phyloP scores from a whole-genome alignment of 2,329 filamentous ascomycete species.

The Penicillium polonicum region DNA sequence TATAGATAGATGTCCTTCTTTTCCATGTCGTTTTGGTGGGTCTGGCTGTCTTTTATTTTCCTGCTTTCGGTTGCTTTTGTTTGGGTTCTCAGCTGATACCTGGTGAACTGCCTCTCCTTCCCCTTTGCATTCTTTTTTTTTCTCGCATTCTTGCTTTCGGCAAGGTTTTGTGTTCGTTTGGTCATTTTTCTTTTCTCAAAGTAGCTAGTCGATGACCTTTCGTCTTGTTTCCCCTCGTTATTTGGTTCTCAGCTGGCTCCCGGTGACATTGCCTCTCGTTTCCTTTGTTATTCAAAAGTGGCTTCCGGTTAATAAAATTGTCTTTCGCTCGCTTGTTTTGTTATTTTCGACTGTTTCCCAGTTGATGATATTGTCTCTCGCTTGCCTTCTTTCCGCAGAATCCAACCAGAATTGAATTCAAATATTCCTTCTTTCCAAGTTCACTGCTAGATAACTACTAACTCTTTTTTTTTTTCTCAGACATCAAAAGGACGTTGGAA shows the following conservation, averaged over 20 bases:
- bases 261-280: not conserved
- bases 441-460: not conserved
- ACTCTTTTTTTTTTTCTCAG: not conserved
- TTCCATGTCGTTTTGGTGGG: not conserved
- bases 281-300: not conserved
- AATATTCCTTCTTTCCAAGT: not conserved
- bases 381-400: not conserved
- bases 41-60: not conserved
- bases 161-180: not conserved
- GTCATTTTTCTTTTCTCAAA: not conserved
- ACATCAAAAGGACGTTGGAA: not conserved
- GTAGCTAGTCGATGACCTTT: not conserved
- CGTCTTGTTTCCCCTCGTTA: not conserved
- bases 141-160: too few relatives aligned
- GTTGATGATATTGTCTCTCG: not conserved
- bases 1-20: not conserved
- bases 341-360: not conserved
- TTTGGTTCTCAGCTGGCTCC: not conserved
- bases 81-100: not conserved
- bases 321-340: not conserved
- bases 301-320: not conserved
- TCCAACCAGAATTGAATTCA: not conserved
- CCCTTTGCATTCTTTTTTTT: not conserved
- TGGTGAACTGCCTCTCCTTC: not conserved
- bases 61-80: not conserved